Evolutionary conservation across 495 filamentous ascomycete species (phyloP).

Genomic region (Penicillium paxilli): DNA sequence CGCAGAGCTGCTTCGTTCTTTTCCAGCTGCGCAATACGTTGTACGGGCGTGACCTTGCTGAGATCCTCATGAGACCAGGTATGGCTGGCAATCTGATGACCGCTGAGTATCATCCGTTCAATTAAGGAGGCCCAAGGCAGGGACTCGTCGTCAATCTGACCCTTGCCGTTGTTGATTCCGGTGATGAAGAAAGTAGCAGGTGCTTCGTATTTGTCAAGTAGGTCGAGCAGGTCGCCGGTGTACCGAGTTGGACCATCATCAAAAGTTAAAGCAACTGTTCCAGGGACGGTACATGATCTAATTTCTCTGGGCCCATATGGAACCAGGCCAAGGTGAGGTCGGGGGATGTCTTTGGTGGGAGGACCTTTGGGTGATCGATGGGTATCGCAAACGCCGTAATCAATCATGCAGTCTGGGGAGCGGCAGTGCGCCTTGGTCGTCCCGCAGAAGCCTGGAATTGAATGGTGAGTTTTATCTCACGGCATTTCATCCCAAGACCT

Average conservation of each 20-base stretch:
- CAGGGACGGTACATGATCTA: constrained; percentile 61
- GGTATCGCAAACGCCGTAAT: constrained; percentile 70
- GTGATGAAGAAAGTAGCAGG: constrained; percentile 82
- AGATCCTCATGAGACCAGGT: constrained; percentile 83
- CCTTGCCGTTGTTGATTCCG: constrained; percentile 73
- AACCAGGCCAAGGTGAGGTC: constrained; percentile 57
- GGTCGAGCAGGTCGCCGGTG: constrained; percentile 67
- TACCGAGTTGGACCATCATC: constrained; percentile 76
- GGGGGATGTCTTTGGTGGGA: constrained; percentile 58
- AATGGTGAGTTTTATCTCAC: constrained; percentile 7
- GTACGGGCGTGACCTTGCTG: constrained; percentile 51
- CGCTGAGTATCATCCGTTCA: constrained; percentile 63
- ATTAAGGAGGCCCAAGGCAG: constrained; percentile 62
- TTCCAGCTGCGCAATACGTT: constrained; percentile 66
- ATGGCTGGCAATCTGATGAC: constrained; percentile 84
- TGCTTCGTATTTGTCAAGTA: constrained; percentile 63
- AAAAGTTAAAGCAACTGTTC: constrained; percentile 72
- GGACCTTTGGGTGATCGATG: constrained; percentile 61
- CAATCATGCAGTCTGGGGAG: constrained; percentile 68
- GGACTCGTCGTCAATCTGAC: constrained; percentile 61
- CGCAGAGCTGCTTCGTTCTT: constrained; percentile 80
- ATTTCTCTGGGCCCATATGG: constrained; percentile 64
- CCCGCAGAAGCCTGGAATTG: constrained; percentile 55
- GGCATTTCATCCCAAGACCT: background rate
- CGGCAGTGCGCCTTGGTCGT: constrained; percentile 59